Evolutionary conservation across 2,329 filamentous ascomycete species (phyloP).

Genomic region (Cadophora sp.): DNA sequence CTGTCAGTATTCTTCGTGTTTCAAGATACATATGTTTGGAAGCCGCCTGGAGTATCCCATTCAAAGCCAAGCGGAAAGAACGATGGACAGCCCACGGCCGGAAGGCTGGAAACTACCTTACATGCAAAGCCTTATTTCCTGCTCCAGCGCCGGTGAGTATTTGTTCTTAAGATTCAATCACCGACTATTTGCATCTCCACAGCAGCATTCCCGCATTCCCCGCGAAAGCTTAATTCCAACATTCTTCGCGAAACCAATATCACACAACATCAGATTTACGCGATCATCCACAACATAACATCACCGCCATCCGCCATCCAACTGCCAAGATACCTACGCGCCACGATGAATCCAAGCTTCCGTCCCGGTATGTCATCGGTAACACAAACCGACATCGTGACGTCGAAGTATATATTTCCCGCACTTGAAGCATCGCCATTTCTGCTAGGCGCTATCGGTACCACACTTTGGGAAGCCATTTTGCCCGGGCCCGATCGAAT

Average conservation of each 20-base stretch:
- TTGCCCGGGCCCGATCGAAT: background rate
- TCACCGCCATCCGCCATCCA: too few relatives aligned
- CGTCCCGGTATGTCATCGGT: background rate
- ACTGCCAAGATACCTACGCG: background rate
- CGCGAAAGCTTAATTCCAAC: too few relatives aligned
- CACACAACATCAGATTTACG: background rate
- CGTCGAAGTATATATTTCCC: background rate
- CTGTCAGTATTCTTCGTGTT: too few relatives aligned
- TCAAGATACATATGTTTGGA: too few relatives aligned
- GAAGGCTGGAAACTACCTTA: too few relatives aligned
- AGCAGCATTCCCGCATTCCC: background rate
- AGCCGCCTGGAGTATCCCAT: background rate
- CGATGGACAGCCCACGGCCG: too few relatives aligned
- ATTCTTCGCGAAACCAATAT: background rate
- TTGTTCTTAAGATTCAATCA: background rate
- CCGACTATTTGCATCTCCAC: background rate
- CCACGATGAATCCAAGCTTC: background rate
- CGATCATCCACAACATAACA: background rate
- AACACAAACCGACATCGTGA: background rate
- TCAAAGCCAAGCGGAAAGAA: background rate
- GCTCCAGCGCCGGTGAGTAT: too few relatives aligned
- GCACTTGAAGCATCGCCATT: constrained; percentile 5
- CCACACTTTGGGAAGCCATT: background rate
- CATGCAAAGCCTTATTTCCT: too few relatives aligned
- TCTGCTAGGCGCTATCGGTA: background rate